Base-by-base conservation (phyloP, 768 basidiomycete genomes). In the Fibroporia radiculosa region DNA sequence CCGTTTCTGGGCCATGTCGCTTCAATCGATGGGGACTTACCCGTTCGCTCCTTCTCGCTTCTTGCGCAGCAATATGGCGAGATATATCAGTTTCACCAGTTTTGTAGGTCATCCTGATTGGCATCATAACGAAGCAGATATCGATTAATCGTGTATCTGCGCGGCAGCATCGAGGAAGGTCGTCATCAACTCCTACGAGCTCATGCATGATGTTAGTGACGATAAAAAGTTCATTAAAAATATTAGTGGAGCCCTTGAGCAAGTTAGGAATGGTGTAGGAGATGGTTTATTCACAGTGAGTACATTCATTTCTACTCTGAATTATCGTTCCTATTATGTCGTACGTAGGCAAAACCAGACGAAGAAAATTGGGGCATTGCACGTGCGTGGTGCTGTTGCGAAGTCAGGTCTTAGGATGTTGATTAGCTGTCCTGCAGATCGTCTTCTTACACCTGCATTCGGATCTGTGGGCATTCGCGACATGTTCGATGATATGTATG, bases 401-500 rank as follows among this genome's bases (percentile, higher is more conserved):
- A 28, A 39, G 29, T 6, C 37, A 28, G 32, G 3, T 26, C 38
- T 23, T 32, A 22, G 20, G 8, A 31, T 1, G 20, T 8, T 24
- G 6, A 6, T 6, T 19, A 23, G 12, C 19, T 16, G 37, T 13
- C 26, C 3, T 33, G 31, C 47, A 66, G 66, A 67, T 49, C 64
- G 68, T 19, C 56, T 71, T 45, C 59, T 71, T 16, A 62, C 66
- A 56, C 68, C 68, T 16, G 64, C 64, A 2, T 69, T 74, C 54
- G 70, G 71, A 13, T 66, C 71, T 2, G 54, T 61, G 12, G 59
- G 64, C 2, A 66, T 76, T 33, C 64, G 63, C 25, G 62, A 60
- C 44, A 74, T 76, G 74, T 68, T 73, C 49, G 64, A 65, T 23
- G 68, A 69, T 43, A 74, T 73, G 73, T 53, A 63, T 6, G 74